These are phyloP conservation scores for Melastoma candidum DNA, from an alignment of 441 rosid species.

Conservation along the genomic window DNA sequence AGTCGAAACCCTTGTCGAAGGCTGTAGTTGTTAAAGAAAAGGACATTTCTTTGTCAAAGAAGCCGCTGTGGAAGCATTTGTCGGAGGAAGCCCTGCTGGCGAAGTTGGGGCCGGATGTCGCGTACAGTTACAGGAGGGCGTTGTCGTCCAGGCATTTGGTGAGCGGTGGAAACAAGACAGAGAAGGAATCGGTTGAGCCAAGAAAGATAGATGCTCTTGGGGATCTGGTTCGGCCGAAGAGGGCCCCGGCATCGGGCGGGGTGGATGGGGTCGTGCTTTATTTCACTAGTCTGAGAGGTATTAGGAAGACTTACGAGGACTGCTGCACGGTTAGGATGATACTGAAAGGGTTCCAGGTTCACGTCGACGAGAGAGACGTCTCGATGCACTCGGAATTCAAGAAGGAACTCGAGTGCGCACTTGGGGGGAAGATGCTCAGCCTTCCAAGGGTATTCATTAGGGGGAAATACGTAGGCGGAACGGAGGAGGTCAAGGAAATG, in stretches of 20 bases:
- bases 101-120: slow-evolving; percentile 68
- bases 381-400: slow-evolving; percentile 3
- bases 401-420: slow-evolving; percentile 5
- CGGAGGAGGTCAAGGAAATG: not conserved
- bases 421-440: not conserved
- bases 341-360: slow-evolving; percentile 1
- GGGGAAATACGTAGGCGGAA: slow-evolving; percentile 2
- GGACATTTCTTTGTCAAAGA: slow-evolving; percentile 33
- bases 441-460: slow-evolving; percentile 8
- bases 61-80: slow-evolving; percentile 80
- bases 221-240: no score
- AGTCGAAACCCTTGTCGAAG: slow-evolving; percentile 9
- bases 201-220: no score
- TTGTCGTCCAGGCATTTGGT: slow-evolving; percentile 62
- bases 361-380: slow-evolving; percentile 5
- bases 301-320: slow-evolving; percentile 8
- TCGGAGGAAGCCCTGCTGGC: slow-evolving; percentile 84
- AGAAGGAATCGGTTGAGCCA: no score
- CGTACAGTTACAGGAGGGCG: slow-evolving; percentile 69
- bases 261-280: slow-evolving; percentile 1
- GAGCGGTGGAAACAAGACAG: not conserved
- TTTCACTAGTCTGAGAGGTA: slow-evolving; percentile 5
- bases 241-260: no score
- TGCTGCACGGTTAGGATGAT: slow-evolving; percentile 6
- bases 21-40: slow-evolving; percentile 4